Percentiles rank a stretch among this genome's conserved stretches.
Evolutionary conservation across 306 rosid genomes (phyloP).

Genomic region (Acacia melanoxylon): DNA sequence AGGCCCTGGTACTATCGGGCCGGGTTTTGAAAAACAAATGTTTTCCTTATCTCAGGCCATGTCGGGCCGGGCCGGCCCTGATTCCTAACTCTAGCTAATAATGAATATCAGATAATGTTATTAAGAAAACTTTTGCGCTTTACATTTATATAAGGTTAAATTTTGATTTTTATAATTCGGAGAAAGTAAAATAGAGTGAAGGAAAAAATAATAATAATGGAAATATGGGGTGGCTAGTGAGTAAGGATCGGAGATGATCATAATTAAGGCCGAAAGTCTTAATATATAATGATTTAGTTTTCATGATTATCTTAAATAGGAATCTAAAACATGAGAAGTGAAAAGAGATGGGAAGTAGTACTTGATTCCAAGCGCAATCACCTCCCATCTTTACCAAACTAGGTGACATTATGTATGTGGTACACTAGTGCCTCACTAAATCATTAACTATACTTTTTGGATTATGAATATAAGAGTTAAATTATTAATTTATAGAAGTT

Average conservation of each 20-base stretch:
- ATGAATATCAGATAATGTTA: background rate
- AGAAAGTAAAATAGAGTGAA: background rate
- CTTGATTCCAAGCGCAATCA: conserved; percentile 26
- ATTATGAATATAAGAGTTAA: too few relatives aligned
- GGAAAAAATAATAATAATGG: background rate
- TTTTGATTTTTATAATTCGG: background rate
- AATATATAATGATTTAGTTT: background rate
- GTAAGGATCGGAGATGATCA: background rate
- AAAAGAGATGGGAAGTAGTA: background rate
- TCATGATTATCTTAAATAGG: conserved; percentile 8
- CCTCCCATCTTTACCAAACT: background rate
- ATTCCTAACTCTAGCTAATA: too few relatives aligned
- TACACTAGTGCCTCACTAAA: background rate
- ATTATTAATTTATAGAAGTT: too few relatives aligned
- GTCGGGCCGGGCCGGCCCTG: too few relatives aligned
- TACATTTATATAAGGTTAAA: background rate
- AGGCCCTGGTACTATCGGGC: too few relatives aligned
- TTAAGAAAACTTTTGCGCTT: background rate
- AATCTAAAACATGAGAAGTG: background rate
- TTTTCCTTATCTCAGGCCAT: too few relatives aligned
- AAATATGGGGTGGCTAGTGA: background rate
- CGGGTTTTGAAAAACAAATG: too few relatives aligned
- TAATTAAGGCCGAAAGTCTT: background rate
- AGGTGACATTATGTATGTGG: conserved; percentile 13
- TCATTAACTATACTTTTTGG: background rate